Conservation (phyloP, 2,329 filamentous ascomycete species). For the Epichloe sylvatica region DNA sequence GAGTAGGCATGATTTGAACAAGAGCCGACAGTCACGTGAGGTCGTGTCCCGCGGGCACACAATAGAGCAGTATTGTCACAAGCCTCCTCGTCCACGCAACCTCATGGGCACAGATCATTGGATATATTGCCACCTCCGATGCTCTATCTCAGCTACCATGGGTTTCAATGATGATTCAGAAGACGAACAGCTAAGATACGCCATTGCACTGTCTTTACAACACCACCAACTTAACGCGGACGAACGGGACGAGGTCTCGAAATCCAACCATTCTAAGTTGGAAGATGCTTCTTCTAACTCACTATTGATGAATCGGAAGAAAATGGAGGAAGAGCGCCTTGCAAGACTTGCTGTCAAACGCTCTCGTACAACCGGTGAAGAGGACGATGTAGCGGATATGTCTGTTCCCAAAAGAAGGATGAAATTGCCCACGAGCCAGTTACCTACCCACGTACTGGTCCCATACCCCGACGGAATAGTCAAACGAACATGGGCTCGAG, state of each 20-base stretch:
- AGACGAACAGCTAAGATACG: slow-evolving; percentile 45
- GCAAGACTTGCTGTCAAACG: slow-evolving; percentile 50
- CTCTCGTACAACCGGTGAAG: slow-evolving; percentile 13
- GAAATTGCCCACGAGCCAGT: slow-evolving; percentile 7
- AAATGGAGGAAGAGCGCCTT: slow-evolving; percentile 76
- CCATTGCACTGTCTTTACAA: slow-evolving; percentile 44
- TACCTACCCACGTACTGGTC: slow-evolving; percentile 9
- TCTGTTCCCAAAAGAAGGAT: slow-evolving; percentile 15
- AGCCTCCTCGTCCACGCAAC: no score
- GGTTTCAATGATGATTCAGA: slow-evolving; percentile 28
- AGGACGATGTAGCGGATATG: slow-evolving; percentile 16
- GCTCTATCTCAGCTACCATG: slow-evolving; percentile 3
- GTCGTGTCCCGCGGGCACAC: background rate
- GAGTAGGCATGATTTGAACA: no score
- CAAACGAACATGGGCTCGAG: slow-evolving; percentile 66
- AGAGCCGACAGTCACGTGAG: background rate
- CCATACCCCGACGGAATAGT: slow-evolving; percentile 48
- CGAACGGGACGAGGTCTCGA: background rate
- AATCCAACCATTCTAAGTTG: background rate
- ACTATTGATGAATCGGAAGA: slow-evolving; percentile 54
- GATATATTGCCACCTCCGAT: background rate
- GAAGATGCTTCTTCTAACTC: slow-evolving; percentile 20
- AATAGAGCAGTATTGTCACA: no score
- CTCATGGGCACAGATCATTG: no score
- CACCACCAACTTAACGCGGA: slow-evolving; percentile 12